Base-by-base conservation (phyloP, 352 stramenopile genomes). In the Lagenidium giganteum region DNA sequence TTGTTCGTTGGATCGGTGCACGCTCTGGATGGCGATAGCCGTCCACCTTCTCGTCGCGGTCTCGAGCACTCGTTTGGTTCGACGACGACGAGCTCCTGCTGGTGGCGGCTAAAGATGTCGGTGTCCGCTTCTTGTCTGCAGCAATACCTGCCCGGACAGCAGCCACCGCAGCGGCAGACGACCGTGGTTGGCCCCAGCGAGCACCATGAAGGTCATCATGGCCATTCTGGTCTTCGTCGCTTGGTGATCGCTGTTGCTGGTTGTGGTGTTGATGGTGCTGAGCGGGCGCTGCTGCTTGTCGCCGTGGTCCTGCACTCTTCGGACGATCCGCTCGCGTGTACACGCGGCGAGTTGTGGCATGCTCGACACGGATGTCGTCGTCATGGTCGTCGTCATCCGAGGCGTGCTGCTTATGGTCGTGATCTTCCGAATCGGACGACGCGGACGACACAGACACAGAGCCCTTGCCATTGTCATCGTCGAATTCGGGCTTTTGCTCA, bases 131-230 rank as follows among this genome's bases (percentile, higher is more conserved):
- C n/a, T n/a, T n/a, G n/a, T n/a, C n/a, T n/a, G n/a, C n/a, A n/a
- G n/a, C n/a, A n/a, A n/a, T n/a, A n/a, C n/a, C n/a, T n/a, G n/a
- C 51, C 21, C 64, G 43, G 8, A 64, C 70, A 24, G 62, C 68
- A 34, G 57, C 34, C 20, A 54, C 54, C 0, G 56, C 51, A 23
- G 60, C 59, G 1, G 55, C 47, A 6, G 54, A 48, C 0, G 50
- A 38, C 12, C 70, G 67, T 16, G 63, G 29, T 28, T 83, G 72
- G 4, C 69, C 70, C 73, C 70, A 83, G 27, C 74, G 76, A 14
- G 72, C 68, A 8, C 49, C 44, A 14, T 61, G 50, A 1, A 73
- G 51, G 27, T 62, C 20, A 4, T 49, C 64, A n/a, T 58, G 40
- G 4, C 20, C 31, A 5, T 27, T 24, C 72, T 72, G 38, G 70